These are phyloP conservation scores for Vickermania ingenoplastis DNA, from an alignment of 208 protist species.

Conservation along the genomic window DNA sequence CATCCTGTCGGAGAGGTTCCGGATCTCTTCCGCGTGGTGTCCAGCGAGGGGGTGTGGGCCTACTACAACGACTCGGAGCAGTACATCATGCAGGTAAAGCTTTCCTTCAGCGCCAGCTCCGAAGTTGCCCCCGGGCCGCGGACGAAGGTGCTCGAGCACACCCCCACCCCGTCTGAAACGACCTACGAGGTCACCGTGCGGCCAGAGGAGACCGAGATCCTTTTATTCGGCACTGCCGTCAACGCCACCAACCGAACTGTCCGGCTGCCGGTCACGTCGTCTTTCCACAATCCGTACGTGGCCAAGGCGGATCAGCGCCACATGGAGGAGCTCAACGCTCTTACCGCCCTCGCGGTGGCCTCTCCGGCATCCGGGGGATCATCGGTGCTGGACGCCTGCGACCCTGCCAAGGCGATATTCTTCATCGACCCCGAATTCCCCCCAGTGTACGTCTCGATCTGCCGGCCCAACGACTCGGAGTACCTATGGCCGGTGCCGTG, in stretches of 20 bases:
- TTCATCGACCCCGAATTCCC: slow-evolving; percentile 50
- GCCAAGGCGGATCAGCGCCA: not conserved
- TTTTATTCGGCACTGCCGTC: slow-evolving; percentile 29
- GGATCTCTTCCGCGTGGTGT: slow-evolving; percentile 32
- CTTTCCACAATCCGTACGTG: slow-evolving; percentile 13
- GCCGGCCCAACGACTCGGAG: slow-evolving; percentile 16
- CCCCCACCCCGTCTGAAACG: slow-evolving; percentile 8
- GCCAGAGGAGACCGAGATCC: slow-evolving; percentile 39
- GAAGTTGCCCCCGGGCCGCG: slow-evolving; percentile 14
- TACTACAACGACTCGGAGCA: slow-evolving; percentile 71
- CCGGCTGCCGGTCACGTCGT: slow-evolving; percentile 13
- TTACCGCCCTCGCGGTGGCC: slow-evolving; percentile 13
- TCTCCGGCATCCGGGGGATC: not conserved
- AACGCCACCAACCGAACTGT: slow-evolving; percentile 19
- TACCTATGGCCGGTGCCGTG: slow-evolving; percentile 23
- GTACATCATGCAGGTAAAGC: slow-evolving; percentile 46
- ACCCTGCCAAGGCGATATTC: slow-evolving; percentile 1
- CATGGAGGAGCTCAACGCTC: slow-evolving; percentile 7
- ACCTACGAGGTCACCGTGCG: slow-evolving; percentile 21
- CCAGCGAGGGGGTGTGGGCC: slow-evolving; percentile 31
- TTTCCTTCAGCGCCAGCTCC: slow-evolving; percentile 27
- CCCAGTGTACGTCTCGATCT: slow-evolving; percentile 20
- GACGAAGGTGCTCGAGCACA: slow-evolving; percentile 3
- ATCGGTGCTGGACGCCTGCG: not conserved
- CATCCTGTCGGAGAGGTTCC: slow-evolving; percentile 19